Evolutionary conservation across 2,329 filamentous ascomycete genomes (phyloP).

Genomic region (Hymenoscyphus occultus): DNA sequence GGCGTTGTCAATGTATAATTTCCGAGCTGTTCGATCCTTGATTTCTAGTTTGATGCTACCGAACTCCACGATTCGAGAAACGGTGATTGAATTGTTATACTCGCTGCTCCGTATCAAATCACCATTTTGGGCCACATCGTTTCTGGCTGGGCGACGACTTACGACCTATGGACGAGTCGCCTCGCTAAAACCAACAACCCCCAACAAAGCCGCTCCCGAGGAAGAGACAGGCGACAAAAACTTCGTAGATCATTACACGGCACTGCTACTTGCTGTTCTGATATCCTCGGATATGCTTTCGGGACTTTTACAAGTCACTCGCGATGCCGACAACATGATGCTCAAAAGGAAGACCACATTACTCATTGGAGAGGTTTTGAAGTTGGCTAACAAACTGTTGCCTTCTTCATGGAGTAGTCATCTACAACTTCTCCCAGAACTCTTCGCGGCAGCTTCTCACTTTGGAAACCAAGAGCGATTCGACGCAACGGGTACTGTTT

Average conservation of each 20-base stretch:
- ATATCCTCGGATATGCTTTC: conserved; percentile 74
- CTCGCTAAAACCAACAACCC: conserved; percentile 64
- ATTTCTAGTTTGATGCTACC: conserved; percentile 61
- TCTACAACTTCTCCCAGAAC: conserved; percentile 81
- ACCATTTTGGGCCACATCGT: conserved; percentile 91
- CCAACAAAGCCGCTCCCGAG: conserved; percentile 47
- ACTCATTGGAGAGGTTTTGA: conserved; percentile 85
- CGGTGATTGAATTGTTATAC: conserved; percentile 85
- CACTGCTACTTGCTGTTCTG: conserved; percentile 80
- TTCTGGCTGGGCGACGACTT: conserved; percentile 83
- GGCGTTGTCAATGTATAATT: conserved; percentile 82
- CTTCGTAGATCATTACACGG: conserved; percentile 91
- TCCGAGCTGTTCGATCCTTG: conserved; percentile 78
- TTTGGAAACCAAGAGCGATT: conserved; percentile 72
- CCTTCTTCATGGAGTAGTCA: conserved; percentile 79
- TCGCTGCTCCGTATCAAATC: conserved; percentile 81
- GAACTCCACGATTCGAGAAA: conserved; percentile 59
- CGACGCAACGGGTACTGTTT: conserved; percentile 84
- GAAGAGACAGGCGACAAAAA: conserved; percentile 74
- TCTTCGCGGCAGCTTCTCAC: conserved; percentile 73
- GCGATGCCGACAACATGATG: conserved; percentile 63
- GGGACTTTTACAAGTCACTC: conserved; percentile 60
- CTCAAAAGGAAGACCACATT: conserved; percentile 87
- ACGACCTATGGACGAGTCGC: conserved; percentile 96
- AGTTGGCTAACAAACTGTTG: conserved; percentile 80